Evolutionary conservation across 1,284 basidiomycete genomes (phyloP).

Genomic region (Trametes sp.): DNA sequence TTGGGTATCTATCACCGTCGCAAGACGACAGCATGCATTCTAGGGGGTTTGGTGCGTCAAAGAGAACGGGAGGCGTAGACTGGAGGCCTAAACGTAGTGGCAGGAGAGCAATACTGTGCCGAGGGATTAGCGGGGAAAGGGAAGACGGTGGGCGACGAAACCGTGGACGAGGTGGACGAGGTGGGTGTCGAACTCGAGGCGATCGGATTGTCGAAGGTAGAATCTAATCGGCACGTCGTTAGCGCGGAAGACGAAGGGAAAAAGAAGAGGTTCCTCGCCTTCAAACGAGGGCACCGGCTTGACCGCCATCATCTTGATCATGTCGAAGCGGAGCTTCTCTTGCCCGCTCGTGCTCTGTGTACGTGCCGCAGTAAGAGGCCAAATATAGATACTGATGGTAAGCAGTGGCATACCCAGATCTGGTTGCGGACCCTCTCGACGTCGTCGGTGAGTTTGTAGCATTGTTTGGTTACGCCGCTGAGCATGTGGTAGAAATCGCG

Average conservation of each 20-base stretch:
- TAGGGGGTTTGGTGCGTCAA: too few species aligned
- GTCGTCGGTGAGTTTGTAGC: slow-evolving; percentile 13
- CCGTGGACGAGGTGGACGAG: too few species aligned
- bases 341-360: neutral
- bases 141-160: neutral
- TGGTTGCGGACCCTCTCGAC: slow-evolving; percentile 8
- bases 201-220: neutral
- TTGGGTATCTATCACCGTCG: too few species aligned
- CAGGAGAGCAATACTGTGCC: neutral
- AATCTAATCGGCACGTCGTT: neutral
- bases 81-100: neutral
- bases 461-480: neutral
- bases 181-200: too few species aligned
- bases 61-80: neutral
- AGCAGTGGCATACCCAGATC: neutral
- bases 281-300: neutral
- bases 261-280: too few species aligned
- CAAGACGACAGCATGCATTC: too few species aligned
- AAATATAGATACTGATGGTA: neutral
- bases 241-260: too few species aligned
- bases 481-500: slow-evolving; percentile 10
- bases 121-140: neutral
- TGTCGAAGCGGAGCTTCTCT: neutral
- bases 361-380: neutral
- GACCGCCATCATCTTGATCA: neutral